Evolutionary conservation across 2,329 filamentous ascomycete species (phyloP).

Genomic region (Verticillium zaregamsianum): DNA sequence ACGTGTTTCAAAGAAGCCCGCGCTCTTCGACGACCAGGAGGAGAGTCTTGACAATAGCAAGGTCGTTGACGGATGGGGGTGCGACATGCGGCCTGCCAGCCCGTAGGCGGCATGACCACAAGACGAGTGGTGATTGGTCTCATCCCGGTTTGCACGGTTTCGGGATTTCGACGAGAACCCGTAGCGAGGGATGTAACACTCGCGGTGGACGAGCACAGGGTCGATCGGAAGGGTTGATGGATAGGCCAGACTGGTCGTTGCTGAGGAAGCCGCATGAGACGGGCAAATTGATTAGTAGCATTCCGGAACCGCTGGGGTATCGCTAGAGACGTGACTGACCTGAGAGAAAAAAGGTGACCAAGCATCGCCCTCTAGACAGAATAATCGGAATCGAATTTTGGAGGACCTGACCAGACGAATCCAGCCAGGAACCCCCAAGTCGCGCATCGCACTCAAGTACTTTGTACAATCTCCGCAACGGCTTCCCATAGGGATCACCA

Average conservation of each 20-base stretch:
- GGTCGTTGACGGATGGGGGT: too few relatives aligned
- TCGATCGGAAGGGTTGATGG: too few relatives aligned
- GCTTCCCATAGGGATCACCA: conserved; percentile 75
- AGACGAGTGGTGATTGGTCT: too few relatives aligned
- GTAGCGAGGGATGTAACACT: too few relatives aligned
- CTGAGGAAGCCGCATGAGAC: not conserved
- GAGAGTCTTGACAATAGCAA: not conserved
- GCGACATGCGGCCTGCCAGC: too few relatives aligned
- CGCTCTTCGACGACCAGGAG: not conserved
- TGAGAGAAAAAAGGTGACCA: conserved; percentile 26
- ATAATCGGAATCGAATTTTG: conserved; percentile 90
- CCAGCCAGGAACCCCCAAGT: conserved; percentile 52
- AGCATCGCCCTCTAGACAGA: conserved; percentile 71
- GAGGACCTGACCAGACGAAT: conserved; percentile 35
- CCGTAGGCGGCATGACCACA: too few relatives aligned
- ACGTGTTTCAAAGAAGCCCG: too few relatives aligned
- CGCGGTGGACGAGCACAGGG: too few relatives aligned
- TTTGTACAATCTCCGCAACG: conserved; percentile 88
- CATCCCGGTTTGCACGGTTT: not conserved
- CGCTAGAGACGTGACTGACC: conserved; percentile 5
- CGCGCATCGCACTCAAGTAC: conserved; percentile 96
- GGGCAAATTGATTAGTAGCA: conserved; percentile 10
- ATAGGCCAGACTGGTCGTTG: not conserved
- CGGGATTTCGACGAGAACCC: not conserved
- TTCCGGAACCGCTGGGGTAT: not conserved